A percentile compares a stretch with the other conserved stretches of the same genome.
Evolutionary conservation across 2,329 filamentous ascomycete species (phyloP).

Genomic region (Cytospora leucostoma): DNA sequence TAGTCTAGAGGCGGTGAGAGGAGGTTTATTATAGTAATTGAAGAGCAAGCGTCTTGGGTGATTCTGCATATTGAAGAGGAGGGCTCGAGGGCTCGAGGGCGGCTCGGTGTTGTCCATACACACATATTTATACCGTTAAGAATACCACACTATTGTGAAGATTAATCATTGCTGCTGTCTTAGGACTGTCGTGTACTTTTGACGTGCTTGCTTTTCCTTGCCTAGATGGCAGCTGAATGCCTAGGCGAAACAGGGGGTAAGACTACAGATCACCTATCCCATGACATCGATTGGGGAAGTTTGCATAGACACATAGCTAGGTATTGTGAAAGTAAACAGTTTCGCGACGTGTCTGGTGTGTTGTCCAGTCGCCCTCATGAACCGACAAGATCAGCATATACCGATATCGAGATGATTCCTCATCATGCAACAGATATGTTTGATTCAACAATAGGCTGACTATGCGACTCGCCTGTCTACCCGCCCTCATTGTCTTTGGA

Average conservation of each 20-base stretch:
- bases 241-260: not conserved
- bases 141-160: not conserved
- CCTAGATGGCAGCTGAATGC: not conserved
- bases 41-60: not conserved
- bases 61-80: not conserved
- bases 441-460: not conserved
- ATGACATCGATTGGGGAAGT: not conserved
- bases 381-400: no score
- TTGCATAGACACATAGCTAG: no score
- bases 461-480: slow-evolving; percentile 2
- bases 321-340: no score
- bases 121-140: not conserved
- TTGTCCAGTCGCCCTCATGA: no score
- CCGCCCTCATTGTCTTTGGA: not conserved
- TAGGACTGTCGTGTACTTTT: not conserved
- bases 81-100: not conserved
- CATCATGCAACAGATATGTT: no score
- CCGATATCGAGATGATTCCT: no score
- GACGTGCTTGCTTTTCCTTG: not conserved
- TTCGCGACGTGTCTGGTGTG: no score
- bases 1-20: not conserved
- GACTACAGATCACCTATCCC: not conserved
- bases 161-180: not conserved
- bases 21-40: not conserved
- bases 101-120: not conserved